phyloP scores from a whole-genome alignment of 1,139 yeast genomes.

The Pichia sp. region DNA sequence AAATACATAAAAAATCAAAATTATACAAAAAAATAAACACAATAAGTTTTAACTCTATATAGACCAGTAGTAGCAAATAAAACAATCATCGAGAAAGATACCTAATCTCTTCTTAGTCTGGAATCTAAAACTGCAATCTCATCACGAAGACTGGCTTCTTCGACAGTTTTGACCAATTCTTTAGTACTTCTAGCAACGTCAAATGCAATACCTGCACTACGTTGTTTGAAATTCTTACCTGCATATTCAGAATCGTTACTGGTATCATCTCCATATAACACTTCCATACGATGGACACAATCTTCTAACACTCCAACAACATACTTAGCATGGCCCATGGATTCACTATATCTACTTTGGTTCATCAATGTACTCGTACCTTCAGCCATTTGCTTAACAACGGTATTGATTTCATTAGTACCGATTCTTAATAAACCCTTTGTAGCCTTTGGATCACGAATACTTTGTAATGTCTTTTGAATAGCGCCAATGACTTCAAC shows the following conservation, averaged over 20 bases:
- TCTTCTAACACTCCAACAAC: slow-evolving; percentile 84
- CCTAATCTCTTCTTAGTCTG: slow-evolving; percentile 20
- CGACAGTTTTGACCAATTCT: slow-evolving; percentile 93
- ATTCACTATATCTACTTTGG: slow-evolving; percentile 77
- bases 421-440: slow-evolving; percentile 72
- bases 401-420: slow-evolving; percentile 70
- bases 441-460: slow-evolving; percentile 74
- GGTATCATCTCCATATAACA: slow-evolving; percentile 40
- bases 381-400: slow-evolving; percentile 83
- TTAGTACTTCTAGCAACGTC: slow-evolving; percentile 96
- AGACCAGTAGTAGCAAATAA: background rate
- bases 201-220: slow-evolving; percentile 93
- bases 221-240: slow-evolving; percentile 85
- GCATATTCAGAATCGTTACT: slow-evolving; percentile 68
- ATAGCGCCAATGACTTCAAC: slow-evolving; percentile 89
- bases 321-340: slow-evolving; percentile 90
- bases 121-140: slow-evolving; percentile 35
- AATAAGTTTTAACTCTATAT: background rate
- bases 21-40: too few relatives aligned
- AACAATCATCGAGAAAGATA: background rate
- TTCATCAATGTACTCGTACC: slow-evolving; percentile 90
- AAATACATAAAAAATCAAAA: too few relatives aligned
- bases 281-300: slow-evolving; percentile 77
- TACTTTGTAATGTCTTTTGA: slow-evolving; percentile 74
- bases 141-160: slow-evolving; percentile 85